Evolutionary conservation across 805 yeast species (phyloP).

Genomic region (Teunomyces lycoperdinae): DNA sequence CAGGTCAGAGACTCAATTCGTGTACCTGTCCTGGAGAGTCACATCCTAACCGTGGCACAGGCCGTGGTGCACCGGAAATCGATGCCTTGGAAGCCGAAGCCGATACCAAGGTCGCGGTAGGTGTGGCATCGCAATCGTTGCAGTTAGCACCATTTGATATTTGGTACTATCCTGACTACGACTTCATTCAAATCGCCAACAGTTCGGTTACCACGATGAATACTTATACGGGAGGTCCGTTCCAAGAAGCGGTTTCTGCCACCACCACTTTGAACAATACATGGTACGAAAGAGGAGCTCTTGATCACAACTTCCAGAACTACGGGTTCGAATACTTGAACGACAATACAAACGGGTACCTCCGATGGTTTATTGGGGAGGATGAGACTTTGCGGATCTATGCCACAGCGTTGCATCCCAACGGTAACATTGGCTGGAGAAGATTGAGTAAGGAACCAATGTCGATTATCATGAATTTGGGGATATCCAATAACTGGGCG

Average conservation of each 20-base stretch:
- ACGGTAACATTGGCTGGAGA: slow-evolving; percentile 88
- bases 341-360: slow-evolving; percentile 67
- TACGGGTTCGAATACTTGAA: slow-evolving; percentile 78
- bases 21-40: slow-evolving; percentile 82
- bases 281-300: slow-evolving; percentile 76
- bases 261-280: slow-evolving; percentile 71
- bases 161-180: slow-evolving; percentile 91
- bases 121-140: slow-evolving; percentile 86
- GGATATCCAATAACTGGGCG: slow-evolving; percentile 89
- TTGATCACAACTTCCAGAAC: slow-evolving; percentile 56
- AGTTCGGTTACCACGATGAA: slow-evolving; percentile 72
- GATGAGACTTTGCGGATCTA: slow-evolving; percentile 71
- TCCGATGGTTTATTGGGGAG: slow-evolving; percentile 85
- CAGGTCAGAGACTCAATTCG: slow-evolving; percentile 73
- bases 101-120: slow-evolving; percentile 48
- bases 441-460: slow-evolving; percentile 86
- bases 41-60: slow-evolving; percentile 84
- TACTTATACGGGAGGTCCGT: slow-evolving; percentile 88
- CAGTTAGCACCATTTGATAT: slow-evolving; percentile 94
- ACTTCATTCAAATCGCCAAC: slow-evolving; percentile 73
- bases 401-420: slow-evolving; percentile 77
- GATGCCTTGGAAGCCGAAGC: slow-evolving; percentile 87
- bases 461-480: slow-evolving; percentile 84
- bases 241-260: slow-evolving; percentile 91
- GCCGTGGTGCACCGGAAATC: slow-evolving; percentile 95